Conservation (phyloP, 495 filamentous ascomycete genomes). For the Haplographium delicatum region DNA sequence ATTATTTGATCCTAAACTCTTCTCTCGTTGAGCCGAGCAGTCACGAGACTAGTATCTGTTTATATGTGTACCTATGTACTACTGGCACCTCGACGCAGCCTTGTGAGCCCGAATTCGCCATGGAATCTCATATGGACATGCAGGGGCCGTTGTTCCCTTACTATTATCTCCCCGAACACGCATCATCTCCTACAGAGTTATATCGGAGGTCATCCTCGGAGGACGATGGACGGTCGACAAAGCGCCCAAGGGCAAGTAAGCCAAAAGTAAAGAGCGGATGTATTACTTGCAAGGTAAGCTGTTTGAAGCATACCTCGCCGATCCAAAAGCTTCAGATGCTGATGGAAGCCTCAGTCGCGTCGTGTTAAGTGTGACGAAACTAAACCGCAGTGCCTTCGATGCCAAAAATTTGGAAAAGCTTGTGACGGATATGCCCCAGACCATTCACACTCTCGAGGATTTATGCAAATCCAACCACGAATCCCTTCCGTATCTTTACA, state of each 20-base stretch:
- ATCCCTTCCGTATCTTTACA: conserved; percentile 8
- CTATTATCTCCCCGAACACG: too few species aligned
- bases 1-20: too few species aligned
- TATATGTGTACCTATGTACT: too few species aligned
- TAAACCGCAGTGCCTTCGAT: conserved; percentile 47
- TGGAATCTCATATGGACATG: too few species aligned
- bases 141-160: neutral
- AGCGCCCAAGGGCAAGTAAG: conserved; percentile 16
- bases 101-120: too few species aligned
- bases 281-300: conserved; percentile 26
- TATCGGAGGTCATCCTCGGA: conserved; percentile 7
- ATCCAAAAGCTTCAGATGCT: neutral
- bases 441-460: neutral
- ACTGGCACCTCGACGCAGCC: too few species aligned
- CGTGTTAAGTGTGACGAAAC: conserved; percentile 56
- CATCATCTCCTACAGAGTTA: too few species aligned
- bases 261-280: conserved; percentile 25
- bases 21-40: too few species aligned
- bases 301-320: too few species aligned
- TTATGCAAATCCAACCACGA: conserved; percentile 17
- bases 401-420: conserved; percentile 44
- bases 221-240: conserved; percentile 2
- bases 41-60: too few species aligned
- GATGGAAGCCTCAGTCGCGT: conserved; percentile 21
- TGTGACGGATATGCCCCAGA: conserved; percentile 48